Evolutionary conservation across 1,284 basidiomycete genomes (phyloP).

Genomic region (Thelephora terrestris): DNA sequence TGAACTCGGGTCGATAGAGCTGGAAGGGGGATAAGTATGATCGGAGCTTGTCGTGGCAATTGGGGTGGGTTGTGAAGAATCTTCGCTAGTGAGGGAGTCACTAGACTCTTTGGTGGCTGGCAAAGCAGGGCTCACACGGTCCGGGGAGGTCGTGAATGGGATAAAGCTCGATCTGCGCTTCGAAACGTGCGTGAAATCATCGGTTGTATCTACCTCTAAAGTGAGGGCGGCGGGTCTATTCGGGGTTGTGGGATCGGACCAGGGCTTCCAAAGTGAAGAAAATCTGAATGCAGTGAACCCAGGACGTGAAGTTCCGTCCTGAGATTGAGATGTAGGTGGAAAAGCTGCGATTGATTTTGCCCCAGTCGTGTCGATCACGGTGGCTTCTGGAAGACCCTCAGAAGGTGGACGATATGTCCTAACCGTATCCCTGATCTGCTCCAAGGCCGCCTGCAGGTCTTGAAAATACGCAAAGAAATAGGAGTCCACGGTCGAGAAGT

Average conservation of each 20-base stretch:
- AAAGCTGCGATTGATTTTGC: constrained; percentile 26
- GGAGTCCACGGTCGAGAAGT: constrained; percentile 67
- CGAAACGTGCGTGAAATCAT: constrained; percentile 65
- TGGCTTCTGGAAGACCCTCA: constrained; percentile 28
- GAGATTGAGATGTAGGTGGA: constrained; percentile 22
- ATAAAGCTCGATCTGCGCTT: constrained; percentile 47
- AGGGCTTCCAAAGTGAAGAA: constrained; percentile 50
- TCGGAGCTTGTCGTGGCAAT: constrained; percentile 13
- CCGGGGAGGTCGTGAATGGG: constrained; percentile 37
- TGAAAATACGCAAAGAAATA: constrained; percentile 93
- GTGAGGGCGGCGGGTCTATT: constrained; percentile 15
- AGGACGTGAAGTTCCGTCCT: constrained; percentile 9
- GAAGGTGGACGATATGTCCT: constrained; percentile 40
- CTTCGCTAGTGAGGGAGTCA: not conserved
- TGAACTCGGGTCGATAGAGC: constrained; percentile 36
- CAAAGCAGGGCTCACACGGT: constrained; percentile 8
- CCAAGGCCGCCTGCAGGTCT: constrained; percentile 64
- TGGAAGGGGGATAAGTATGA: constrained; percentile 74
- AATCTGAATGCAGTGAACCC: constrained; percentile 41
- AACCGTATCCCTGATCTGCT: constrained; percentile 70
- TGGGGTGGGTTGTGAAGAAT: constrained; percentile 12
- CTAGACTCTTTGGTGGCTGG: constrained; percentile 9
- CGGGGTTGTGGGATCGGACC: constrained; percentile 41
- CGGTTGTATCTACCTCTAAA: constrained; percentile 23
- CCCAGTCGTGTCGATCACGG: constrained; percentile 60